A percentile compares a stretch with the other conserved stretches of the same genome.
Evolutionary conservation across 148 eudicot genomes (phyloP).

Genomic region (Rhododendron henanense): DNA sequence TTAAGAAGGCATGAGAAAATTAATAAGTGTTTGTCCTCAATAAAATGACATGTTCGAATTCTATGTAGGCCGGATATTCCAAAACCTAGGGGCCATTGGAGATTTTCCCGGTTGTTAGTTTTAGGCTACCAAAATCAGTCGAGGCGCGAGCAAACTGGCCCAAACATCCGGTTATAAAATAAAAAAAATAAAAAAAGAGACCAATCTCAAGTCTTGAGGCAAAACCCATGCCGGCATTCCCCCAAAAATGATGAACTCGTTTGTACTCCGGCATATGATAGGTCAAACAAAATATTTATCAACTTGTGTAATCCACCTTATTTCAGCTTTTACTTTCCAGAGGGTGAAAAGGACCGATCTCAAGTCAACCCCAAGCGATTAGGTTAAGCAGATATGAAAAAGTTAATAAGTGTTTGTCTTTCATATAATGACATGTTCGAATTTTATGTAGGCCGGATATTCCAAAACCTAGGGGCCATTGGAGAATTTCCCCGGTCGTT

Average conservation of each 20-base stretch:
- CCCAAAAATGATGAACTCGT: neutral
- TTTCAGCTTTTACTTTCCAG: neutral
- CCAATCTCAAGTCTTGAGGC: neutral
- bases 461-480: neutral
- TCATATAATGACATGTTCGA: too few species aligned
- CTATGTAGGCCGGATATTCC: neutral
- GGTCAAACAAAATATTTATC: too few species aligned
- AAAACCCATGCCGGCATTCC: neutral
- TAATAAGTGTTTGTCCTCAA: too few species aligned
- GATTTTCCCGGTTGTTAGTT: too few species aligned
- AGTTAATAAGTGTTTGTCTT: too few species aligned
- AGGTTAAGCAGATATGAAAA: too few species aligned
- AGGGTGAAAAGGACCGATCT: neutral
- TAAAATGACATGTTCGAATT: too few species aligned
- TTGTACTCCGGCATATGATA: neutral
- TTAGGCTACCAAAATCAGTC: too few species aligned
- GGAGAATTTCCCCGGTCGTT: neutral
- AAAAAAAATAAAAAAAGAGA: too few species aligned
- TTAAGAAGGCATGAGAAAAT: too few species aligned
- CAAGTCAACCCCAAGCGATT: neutral
- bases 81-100: neutral
- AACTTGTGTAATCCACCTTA: neutral
- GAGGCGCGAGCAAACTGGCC: neutral
- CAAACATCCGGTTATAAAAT: too few species aligned
- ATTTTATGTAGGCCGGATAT: neutral